Base-by-base conservation (phyloP, 768 basidiomycete genomes). In the Asterophora parasitica region DNA sequence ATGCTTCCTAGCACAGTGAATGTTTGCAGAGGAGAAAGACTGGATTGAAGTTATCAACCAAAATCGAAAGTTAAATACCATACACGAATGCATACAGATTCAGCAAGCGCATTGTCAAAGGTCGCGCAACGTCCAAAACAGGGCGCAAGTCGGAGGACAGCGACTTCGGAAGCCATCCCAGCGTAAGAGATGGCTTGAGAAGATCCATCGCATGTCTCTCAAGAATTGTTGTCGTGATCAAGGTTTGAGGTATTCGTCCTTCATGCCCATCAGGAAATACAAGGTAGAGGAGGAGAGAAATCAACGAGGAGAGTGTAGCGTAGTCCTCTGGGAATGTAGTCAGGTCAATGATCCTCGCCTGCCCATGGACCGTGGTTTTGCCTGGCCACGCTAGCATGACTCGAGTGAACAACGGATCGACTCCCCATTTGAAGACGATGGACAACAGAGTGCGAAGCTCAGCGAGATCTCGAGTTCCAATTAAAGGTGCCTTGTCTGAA, bases 161-260 rank as follows among this genome's bases (percentile, higher is more conserved):
- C 0, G 72, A 66, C 56, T 76, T 80, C 4, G 84, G 85, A 7
- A 88, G 69, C 88, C 88, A 92, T 1, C 85, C 89, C 7, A 92
- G 65, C 7, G 77, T 63, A 5, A 90, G 71, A 26, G 79, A 72
- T 7, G 83, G 78, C 36, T 67, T 72, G 7, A 91, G 66, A 10
- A 90, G 56, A 51, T 85, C 82, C 4, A 72, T 60, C 2, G 77
- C 57, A 58, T 90, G 81, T 19, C 64, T 65, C 41, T 74, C 73
- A 37, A 83, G 61, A 8, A 90, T 62, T 5, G 82, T 67, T 1
- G 76, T 74, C 1, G 84, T 75, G 48, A 92, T 79, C 31, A 78
- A 62, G 1, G 83, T 87, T 56, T 80, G 77, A 7, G 80, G 65
- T 26, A 78, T 61, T 17, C 63, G 68, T 8, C 72, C 69, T n/a